Evolutionary conservation across 306 rosid genomes (phyloP), one percentile per base, ranked within the genome.

Genomic region (Cicer pinnatifidum): DNA sequence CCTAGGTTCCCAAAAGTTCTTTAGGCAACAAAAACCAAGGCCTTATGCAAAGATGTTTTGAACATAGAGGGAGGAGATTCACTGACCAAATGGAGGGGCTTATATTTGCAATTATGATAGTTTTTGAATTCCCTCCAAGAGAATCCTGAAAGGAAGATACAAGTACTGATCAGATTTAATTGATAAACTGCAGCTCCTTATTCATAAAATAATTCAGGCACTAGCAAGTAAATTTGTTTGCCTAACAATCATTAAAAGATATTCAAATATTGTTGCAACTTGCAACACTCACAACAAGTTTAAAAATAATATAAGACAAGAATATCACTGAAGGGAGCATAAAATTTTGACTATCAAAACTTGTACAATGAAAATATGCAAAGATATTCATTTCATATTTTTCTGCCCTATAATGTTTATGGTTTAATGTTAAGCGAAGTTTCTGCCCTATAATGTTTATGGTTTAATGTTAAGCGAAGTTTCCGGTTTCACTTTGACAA

Each of bases 71-170:
- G 23, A 60, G 73, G 76, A 75, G 13, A 75, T 69, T 77, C 72
- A 84, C 97, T 79, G 17, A 89, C 99, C 97, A 79, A 83, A 86
- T 89, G 69, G 99, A 87, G 76, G 99, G 99, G 72, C 93, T 91
- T 75, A 90, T 82, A 75, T 94, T 94, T 83, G 99, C 96, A 77
- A 94, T 91, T 73, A 94, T 94, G 67, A 62, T 91, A 9, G 97
- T 94, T 81, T 94, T 94, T 64, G 97, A 80, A 74, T 94, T 94
- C 74, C 99, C 99, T 60, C 99, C 99, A 1, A 94, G 89, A 72
- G 99, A 94, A 80, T 94, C 97, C 99, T 94, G 93, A 72, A 82
- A 83, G 78, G 71, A 82, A 78, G 68, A 77, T 33, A 58, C 38
- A 47, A 33, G 52, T 11, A 78, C 10, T 39, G 28, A 67, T 77